A percentile compares a stretch with the other conserved stretches of the same genome.
phyloP scores from a whole-genome alignment of 352 stramenopile species.

The Blastocystis sp. region DNA sequence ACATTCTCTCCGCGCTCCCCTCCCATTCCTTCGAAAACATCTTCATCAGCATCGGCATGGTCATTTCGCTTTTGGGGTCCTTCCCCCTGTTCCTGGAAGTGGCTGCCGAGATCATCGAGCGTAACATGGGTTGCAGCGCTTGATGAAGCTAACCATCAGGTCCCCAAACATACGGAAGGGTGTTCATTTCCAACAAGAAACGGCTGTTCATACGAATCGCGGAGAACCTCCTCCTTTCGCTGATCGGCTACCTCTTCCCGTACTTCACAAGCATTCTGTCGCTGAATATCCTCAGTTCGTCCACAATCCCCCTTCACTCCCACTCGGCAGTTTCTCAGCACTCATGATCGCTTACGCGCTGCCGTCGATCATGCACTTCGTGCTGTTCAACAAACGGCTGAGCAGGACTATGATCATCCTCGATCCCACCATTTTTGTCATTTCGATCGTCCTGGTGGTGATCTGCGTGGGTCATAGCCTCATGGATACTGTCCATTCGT shows the following conservation, averaged over 20 bases:
- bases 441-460: not conserved
- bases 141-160: not conserved
- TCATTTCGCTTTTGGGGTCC: conserved; percentile 56
- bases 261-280: conserved; percentile 34
- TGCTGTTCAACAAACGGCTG: conserved; percentile 28
- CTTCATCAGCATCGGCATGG: conserved; percentile 52
- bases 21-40: conserved; percentile 39
- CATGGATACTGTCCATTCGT: not conserved
- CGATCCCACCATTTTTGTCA: not conserved
- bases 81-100: conserved; percentile 44
- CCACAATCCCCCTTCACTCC: not conserved
- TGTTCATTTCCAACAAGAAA: conserved; percentile 39
- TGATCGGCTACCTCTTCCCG: conserved; percentile 48
- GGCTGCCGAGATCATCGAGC: conserved; percentile 40
- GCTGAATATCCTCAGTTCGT: conserved; percentile 48
- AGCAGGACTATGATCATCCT: not conserved
- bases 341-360: conserved; percentile 43
- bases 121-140: not conserved
- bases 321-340: conserved; percentile 50
- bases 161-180: not conserved
- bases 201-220: not conserved
- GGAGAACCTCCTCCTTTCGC: not conserved
- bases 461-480: not conserved
- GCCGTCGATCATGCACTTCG: conserved; percentile 49
- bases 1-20: conserved; percentile 39